phyloP scores from a whole-genome alignment of 768 basidiomycete genomes.

The Leccinum subtestaceum region DNA sequence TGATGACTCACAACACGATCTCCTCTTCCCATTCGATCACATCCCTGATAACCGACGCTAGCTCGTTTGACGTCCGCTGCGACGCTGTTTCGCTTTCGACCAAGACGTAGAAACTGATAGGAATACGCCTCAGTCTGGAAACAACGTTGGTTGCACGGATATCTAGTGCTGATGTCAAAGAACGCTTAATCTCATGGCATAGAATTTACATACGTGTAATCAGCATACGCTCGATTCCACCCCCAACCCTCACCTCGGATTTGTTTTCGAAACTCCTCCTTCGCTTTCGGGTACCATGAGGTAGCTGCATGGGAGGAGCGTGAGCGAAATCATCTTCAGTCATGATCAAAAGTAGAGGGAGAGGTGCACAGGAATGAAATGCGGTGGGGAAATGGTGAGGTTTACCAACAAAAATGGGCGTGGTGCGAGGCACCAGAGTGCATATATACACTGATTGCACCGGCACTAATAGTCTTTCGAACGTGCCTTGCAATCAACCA shows the following conservation, averaged over 20 bases:
- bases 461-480: too few relatives aligned
- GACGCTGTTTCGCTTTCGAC: background rate
- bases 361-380: background rate
- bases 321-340: background rate
- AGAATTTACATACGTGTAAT: background rate
- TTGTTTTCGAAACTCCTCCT: background rate
- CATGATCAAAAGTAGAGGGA: background rate
- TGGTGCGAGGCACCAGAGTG: too few relatives aligned
- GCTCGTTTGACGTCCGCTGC: background rate
- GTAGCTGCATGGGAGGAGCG: background rate
- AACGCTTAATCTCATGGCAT: background rate
- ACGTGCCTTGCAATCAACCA: background rate
- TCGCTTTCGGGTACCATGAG: background rate
- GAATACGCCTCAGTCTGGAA: background rate
- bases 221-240: background rate
- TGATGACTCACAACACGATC: background rate
- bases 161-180: background rate
- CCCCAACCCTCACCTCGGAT: background rate
- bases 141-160: background rate
- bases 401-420: too few relatives aligned
- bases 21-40: background rate
- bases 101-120: background rate
- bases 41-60: background rate
- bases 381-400: background rate
- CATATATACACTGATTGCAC: too few relatives aligned